Conservation (phyloP, 331 rosid species). For the Pyracantha coccinea region DNA sequence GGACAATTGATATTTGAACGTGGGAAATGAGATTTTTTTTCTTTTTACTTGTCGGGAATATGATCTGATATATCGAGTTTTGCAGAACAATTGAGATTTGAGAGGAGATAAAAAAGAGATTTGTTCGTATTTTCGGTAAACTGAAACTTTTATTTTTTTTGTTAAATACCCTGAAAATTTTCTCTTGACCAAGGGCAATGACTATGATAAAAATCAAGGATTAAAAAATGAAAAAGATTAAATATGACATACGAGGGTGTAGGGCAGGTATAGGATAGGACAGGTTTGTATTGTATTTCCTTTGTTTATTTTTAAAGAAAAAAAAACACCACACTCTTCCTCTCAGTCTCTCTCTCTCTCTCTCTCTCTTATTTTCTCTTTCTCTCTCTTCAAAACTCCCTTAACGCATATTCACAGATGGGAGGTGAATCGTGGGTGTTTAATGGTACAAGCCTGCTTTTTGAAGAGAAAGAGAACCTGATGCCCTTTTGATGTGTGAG, state of each 20-base stretch:
- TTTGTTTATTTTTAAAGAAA: neutral
- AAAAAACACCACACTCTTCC: neutral
- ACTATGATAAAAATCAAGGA: neutral
- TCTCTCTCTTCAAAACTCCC: neutral
- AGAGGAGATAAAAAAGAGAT: no score
- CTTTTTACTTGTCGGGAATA: accelerated
- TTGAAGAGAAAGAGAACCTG: constrained; percentile 26
- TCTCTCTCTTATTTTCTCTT: neutral
- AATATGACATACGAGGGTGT: constrained; percentile 5
- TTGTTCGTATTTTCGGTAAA: no score
- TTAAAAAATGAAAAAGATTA: neutral
- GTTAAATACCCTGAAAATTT: no score
- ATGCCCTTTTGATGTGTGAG: constrained; percentile 34
- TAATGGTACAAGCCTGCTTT: constrained; percentile 35
- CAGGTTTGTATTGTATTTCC: constrained; percentile 11
- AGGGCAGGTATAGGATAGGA: constrained; percentile 27
- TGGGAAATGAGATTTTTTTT: neutral
- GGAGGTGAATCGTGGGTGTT: constrained; percentile 38
- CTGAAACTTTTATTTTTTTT: no score
- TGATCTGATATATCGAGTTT: no score
- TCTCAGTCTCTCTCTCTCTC: neutral
- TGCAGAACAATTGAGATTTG: no score
- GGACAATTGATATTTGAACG: neutral
- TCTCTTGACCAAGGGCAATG: neutral
- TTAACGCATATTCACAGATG: constrained; percentile 42